Conservation (phyloP, 176 grass and related monocot species). For the Coix lacrymajobi region DNA sequence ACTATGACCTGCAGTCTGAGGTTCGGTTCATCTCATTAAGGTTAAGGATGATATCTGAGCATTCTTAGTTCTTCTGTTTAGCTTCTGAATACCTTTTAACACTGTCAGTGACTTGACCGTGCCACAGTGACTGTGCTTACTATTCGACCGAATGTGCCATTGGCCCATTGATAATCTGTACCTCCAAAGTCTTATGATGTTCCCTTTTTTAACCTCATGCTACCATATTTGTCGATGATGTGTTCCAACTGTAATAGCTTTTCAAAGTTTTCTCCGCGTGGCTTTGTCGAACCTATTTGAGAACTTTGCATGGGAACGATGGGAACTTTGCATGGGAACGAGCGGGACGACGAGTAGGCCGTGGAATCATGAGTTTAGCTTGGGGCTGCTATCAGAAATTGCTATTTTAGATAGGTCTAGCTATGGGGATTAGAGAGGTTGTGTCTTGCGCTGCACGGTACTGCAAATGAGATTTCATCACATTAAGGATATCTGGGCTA, state of each 20-base stretch:
- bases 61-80: not conserved
- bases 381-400: not conserved
- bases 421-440: not conserved
- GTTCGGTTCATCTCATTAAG: not conserved
- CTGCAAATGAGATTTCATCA: not conserved
- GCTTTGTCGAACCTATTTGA: not conserved
- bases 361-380: not conserved
- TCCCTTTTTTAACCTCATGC: not conserved
- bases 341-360: constrained; percentile 44
- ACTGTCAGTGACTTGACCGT: not conserved
- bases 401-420: not conserved
- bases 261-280: not conserved
- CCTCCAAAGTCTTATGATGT: not conserved
- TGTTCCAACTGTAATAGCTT: not conserved
- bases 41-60: not conserved
- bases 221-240: not conserved
- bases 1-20: not conserved
- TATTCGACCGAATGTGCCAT: not conserved
- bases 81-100: constrained; percentile 1
- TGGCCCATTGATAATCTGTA: not conserved
- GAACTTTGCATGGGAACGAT: not conserved
- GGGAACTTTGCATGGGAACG: not conserved
- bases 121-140: not conserved
- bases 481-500: not conserved
- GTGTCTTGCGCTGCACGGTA: not conserved